A percentile compares a stretch with the other conserved stretches of the same genome.
Conservation (phyloP, 23 red algal genomes). For the Chondrus crispus region DNA sequence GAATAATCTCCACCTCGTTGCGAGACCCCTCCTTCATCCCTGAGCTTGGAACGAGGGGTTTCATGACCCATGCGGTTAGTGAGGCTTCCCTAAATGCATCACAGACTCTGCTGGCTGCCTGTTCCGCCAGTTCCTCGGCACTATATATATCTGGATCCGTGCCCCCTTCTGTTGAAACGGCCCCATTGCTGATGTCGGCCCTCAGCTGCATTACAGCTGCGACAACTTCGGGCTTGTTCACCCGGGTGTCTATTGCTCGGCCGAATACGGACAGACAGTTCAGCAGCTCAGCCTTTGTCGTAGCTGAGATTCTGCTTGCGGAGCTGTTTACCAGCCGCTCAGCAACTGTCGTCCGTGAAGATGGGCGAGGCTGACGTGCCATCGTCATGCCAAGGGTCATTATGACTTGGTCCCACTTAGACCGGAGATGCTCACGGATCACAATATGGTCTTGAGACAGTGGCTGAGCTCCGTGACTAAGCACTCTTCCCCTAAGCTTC, state of each 20-base stretch:
- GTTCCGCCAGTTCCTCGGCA: not conserved
- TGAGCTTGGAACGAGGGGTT: not conserved
- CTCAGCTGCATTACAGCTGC: not conserved
- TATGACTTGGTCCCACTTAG: too few relatives aligned
- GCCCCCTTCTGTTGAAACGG: not conserved
- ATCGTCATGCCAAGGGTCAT: too few relatives aligned
- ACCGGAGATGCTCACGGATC: too few relatives aligned
- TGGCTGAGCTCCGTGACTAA: too few relatives aligned
- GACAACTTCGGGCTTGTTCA: not conserved
- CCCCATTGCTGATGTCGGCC: not conserved
- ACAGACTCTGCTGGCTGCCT: not conserved
- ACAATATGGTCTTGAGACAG: too few relatives aligned
- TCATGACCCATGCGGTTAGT: slow-evolving; percentile 8
- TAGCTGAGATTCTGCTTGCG: not conserved
- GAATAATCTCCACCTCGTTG: not conserved
- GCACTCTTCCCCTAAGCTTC: too few relatives aligned
- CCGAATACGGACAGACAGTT: not conserved
- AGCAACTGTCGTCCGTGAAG: too few relatives aligned
- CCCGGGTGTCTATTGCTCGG: not conserved
- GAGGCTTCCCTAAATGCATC: not conserved
- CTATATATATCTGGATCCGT: not conserved
- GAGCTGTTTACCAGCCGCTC: not conserved
- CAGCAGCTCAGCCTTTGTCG: not conserved
- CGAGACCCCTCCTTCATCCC: slow-evolving; percentile 1
- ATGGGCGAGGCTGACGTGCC: too few relatives aligned